Evolutionary conservation across 495 filamentous ascomycete genomes (phyloP).

Genomic region (Hypoxylon intermedium): DNA sequence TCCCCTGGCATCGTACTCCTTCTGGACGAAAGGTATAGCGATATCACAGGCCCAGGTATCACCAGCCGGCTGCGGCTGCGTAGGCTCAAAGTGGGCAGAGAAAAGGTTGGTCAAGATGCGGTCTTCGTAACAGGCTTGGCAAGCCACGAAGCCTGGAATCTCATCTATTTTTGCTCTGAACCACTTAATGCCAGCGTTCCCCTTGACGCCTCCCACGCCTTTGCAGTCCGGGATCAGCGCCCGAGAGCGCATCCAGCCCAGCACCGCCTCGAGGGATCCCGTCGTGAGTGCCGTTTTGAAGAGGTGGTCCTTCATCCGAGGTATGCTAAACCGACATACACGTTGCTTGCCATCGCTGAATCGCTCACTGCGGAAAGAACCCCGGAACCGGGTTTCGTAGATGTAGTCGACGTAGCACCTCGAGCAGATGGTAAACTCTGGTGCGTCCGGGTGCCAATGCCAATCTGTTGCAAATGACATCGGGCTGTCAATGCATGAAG

Average conservation of each 20-base stretch:
- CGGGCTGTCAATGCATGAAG: slow-evolving; percentile 28
- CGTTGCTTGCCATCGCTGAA: slow-evolving; percentile 12
- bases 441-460: slow-evolving; percentile 31
- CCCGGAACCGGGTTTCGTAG: not conserved
- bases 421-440: slow-evolving; percentile 39
- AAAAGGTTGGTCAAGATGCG: slow-evolving; percentile 41
- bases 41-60: slow-evolving; percentile 47
- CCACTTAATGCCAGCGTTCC: slow-evolving; percentile 23
- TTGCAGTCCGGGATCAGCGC: slow-evolving; percentile 32
- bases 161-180: slow-evolving; percentile 14
- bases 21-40: slow-evolving; percentile 40
- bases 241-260: slow-evolving; percentile 30
- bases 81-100: slow-evolving; percentile 31
- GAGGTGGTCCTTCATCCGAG: slow-evolving; percentile 25
- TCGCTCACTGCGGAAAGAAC: slow-evolving; percentile 10
- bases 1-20: slow-evolving; percentile 38
- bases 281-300: slow-evolving; percentile 10
- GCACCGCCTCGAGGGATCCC: slow-evolving; percentile 2
- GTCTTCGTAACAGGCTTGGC: slow-evolving; percentile 50
- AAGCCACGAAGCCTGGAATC: slow-evolving; percentile 44
- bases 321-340: slow-evolving; percentile 30
- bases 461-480: slow-evolving; percentile 34
- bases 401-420: slow-evolving; percentile 41
- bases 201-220: slow-evolving; percentile 29
- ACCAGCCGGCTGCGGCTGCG: slow-evolving; percentile 34